Percentiles rank a stretch among this genome's conserved stretches.
phyloP scores from a whole-genome alignment of 768 basidiomycete genomes.

The Lentinula detonsa region DNA sequence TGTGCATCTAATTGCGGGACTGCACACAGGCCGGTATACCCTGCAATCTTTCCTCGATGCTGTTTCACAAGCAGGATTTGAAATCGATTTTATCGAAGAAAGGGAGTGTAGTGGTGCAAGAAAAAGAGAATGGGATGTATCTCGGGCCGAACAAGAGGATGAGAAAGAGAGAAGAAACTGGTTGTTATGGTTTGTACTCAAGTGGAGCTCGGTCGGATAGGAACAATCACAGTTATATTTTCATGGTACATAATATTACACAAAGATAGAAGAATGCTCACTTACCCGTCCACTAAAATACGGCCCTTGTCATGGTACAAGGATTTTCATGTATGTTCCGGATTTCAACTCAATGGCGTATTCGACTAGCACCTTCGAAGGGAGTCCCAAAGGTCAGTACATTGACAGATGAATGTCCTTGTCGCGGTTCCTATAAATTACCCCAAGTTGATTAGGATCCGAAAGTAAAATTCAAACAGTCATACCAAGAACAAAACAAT shows the following conservation, averaged over 20 bases:
- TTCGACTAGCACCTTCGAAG: background rate
- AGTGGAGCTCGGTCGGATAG: constrained; percentile 28
- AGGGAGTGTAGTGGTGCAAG: constrained; percentile 33
- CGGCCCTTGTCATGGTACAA: too few species aligned
- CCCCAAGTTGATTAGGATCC: background rate
- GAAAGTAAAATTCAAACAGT: constrained; percentile 4
- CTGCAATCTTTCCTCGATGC: constrained; percentile 52
- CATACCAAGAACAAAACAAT: constrained; percentile 51
- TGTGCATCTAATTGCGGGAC: constrained; percentile 61
- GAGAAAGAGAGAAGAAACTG: constrained; percentile 65
- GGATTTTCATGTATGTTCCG: too few species aligned
- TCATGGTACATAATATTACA: background rate
- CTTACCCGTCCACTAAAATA: background rate
- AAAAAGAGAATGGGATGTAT: constrained; percentile 46
- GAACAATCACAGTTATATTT: background rate
- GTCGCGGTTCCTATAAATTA: constrained; percentile 27
- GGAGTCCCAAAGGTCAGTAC: constrained; percentile 41
- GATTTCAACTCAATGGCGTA: background rate
- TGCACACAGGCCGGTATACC: constrained; percentile 75
- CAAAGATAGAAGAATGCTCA: background rate
- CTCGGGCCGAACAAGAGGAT: constrained; percentile 47
- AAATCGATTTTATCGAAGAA: constrained; percentile 40
- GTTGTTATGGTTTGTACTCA: constrained; percentile 63
- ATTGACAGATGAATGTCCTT: constrained; percentile 34
- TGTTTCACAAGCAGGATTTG: constrained; percentile 34